Conservation (phyloP, 2,329 filamentous ascomycete species). For the Aspergillus latus region DNA sequence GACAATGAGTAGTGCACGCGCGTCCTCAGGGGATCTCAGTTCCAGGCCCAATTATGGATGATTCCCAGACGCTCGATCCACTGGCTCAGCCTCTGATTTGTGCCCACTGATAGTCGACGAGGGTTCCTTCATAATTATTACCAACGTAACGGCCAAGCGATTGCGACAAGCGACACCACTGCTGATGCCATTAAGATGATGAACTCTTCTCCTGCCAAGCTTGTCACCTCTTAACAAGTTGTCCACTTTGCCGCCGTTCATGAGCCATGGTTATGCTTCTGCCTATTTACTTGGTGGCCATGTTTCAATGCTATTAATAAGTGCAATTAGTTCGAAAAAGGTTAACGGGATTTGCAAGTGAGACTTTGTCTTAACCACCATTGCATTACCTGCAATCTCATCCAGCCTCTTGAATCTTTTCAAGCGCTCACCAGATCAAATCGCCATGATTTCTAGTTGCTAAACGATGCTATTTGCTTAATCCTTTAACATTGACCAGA, state of each 20-base stretch:
- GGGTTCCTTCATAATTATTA: constrained; percentile 1
- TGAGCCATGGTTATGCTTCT: constrained; percentile 12
- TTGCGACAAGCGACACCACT: background rate
- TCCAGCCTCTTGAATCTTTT: background rate
- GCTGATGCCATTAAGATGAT: constrained; percentile 5
- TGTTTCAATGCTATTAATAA: background rate
- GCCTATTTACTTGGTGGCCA: constrained; percentile 1
- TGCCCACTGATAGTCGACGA: constrained; percentile 10
- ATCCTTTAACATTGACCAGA: background rate
- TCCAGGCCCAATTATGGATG: constrained; percentile 24
- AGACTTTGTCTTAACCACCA: background rate
- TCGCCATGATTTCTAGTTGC: background rate
- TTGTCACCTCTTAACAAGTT: no score
- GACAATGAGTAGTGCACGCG: constrained; percentile 18
- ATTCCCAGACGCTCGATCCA: constrained; percentile 15
- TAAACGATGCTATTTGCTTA: background rate
- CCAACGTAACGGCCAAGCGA: constrained; percentile 4
- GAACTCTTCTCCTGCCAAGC: constrained; percentile 2
- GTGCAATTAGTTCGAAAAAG: background rate
- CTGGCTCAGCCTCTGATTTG: constrained; percentile 11
- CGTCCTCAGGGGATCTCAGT: constrained; percentile 24
- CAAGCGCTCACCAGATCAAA: background rate
- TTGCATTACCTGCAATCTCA: background rate
- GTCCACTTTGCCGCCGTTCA: no score
- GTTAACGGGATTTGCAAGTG: background rate